phyloP scores from a whole-genome alignment of 768 basidiomycete species.

The Boletus pseudo-olivaceus region DNA sequence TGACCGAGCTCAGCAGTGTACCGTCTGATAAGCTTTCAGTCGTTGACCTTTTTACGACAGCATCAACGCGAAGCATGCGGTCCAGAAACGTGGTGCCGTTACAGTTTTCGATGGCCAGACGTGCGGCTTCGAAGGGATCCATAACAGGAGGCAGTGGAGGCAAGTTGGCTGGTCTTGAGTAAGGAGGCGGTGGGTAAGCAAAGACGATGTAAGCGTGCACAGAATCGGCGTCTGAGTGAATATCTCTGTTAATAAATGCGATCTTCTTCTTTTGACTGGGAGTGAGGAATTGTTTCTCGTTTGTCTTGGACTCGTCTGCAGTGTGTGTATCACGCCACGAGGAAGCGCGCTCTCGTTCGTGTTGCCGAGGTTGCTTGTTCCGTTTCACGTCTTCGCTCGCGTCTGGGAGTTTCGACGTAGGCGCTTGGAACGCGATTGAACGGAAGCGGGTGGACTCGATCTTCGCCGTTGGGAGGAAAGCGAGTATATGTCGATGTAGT shows the following conservation, averaged over 20 bases:
- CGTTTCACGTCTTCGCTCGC: conserved; percentile 31
- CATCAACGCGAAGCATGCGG: conserved; percentile 76
- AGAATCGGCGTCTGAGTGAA: conserved; percentile 72
- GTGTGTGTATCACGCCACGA: conserved; percentile 51
- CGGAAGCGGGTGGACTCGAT: conserved; percentile 94
- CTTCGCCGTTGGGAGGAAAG: conserved; percentile 68
- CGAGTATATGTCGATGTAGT: conserved; percentile 71
- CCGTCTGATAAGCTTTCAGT: conserved; percentile 15
- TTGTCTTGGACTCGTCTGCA: conserved; percentile 41
- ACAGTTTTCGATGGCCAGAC: conserved; percentile 50
- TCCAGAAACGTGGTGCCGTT: conserved; percentile 76
- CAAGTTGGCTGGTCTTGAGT: conserved; percentile 44
- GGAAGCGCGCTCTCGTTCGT: conserved; percentile 56
- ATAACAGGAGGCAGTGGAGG: conserved; percentile 48
- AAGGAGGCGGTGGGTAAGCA: conserved; percentile 55
- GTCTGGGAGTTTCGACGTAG: conserved; percentile 61
- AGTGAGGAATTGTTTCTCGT: conserved; percentile 68
- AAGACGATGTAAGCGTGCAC: conserved; percentile 93
- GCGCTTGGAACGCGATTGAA: conserved; percentile 84
- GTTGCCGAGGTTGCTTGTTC: conserved; percentile 37
- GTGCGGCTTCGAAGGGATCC: conserved; percentile 72
- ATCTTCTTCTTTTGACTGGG: conserved; percentile 88
- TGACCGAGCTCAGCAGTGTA: conserved; percentile 21
- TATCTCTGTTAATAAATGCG: conserved; percentile 90
- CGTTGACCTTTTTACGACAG: conserved; percentile 40